phyloP scores from a whole-genome alignment of 1,284 basidiomycete species.

The Psilocybe mexicana region DNA sequence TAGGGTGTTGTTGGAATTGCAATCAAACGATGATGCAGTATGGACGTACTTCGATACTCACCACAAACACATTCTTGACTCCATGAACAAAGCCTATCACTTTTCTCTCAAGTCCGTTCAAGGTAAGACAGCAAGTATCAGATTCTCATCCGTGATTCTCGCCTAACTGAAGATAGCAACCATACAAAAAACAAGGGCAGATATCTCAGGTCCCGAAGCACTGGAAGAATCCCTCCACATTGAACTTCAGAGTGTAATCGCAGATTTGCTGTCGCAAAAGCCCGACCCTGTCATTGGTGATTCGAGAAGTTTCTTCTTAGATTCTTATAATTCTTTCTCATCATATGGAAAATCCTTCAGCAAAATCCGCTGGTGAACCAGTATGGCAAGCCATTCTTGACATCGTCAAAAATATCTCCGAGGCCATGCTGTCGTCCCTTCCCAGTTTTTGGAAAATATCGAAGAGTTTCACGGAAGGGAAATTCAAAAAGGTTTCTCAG shows the following conservation, averaged over 20 bases:
- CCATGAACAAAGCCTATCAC: conserved; percentile 73
- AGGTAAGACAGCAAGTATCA: conserved; percentile 42
- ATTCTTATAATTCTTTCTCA: neutral
- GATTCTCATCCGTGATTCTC: conserved; percentile 15
- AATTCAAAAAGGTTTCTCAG: conserved; percentile 73
- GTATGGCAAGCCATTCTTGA: conserved; percentile 83
- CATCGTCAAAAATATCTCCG: conserved; percentile 71
- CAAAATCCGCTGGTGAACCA: conserved; percentile 64
- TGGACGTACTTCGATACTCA: conserved; percentile 96
- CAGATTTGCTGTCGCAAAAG: conserved; percentile 64
- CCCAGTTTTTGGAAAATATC: conserved; percentile 93
- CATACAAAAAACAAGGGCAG: conserved; percentile 41
- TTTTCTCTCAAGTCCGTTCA: conserved; percentile 54
- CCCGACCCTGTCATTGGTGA: conserved; percentile 65
- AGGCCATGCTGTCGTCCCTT: conserved; percentile 69
- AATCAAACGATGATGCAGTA: conserved; percentile 82
- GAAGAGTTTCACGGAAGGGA: conserved; percentile 89
- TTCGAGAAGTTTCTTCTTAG: conserved; percentile 23
- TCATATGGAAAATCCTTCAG: conserved; percentile 31
- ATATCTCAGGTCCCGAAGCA: conserved; percentile 37
- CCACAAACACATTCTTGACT: conserved; percentile 81
- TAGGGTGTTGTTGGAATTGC: conserved; percentile 85
- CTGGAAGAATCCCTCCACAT: conserved; percentile 46
- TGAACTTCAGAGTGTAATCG: conserved; percentile 59
- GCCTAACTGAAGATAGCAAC: conserved; percentile 36